These are phyloP conservation scores for Sclerotinia trifoliorum DNA, from an alignment of 2,329 filamentous ascomycete genomes.

Conservation along the genomic window DNA sequence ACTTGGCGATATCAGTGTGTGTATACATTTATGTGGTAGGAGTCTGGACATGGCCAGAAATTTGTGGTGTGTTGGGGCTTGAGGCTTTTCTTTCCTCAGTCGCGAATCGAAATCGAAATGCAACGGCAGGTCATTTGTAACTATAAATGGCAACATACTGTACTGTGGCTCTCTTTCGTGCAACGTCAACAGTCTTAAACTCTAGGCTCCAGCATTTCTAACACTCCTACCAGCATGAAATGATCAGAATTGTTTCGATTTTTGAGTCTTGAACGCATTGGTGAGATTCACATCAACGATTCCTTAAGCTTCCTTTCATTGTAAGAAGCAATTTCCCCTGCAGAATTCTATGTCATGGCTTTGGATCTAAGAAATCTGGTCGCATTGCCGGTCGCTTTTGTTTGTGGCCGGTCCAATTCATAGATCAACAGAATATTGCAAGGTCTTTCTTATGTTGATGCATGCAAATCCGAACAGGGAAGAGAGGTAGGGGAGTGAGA, in stretches of 20 bases:
- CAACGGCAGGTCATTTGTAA: slow-evolving; percentile 11
- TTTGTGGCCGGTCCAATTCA: not conserved
- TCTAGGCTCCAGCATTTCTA: slow-evolving; percentile 20
- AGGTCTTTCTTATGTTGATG: not conserved
- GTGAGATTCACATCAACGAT: not conserved
- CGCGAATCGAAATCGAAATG: slow-evolving; percentile 20
- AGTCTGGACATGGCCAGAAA: not conserved
- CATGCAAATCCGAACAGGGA: slow-evolving; percentile 7
- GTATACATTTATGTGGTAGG: not conserved
- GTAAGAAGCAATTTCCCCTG: slow-evolving; percentile 11
- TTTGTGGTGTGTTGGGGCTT: slow-evolving; percentile 7
- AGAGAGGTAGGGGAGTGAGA: not conserved
- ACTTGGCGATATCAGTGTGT: slow-evolving; percentile 9
- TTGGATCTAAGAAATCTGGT: not conserved
- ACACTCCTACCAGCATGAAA: slow-evolving; percentile 8
- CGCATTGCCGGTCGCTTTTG: slow-evolving; percentile 1
- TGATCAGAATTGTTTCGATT: not conserved
- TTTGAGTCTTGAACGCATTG: slow-evolving; percentile 1
- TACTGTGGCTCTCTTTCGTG: slow-evolving; percentile 13
- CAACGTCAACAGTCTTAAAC: slow-evolving; percentile 17
- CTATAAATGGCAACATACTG: slow-evolving; percentile 17
- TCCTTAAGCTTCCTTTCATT: not conserved
- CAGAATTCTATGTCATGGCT: slow-evolving; percentile 9
- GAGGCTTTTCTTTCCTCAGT: slow-evolving; percentile 12
- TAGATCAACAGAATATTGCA: not conserved